Conservation (phyloP, 2,329 filamentous ascomycete genomes). For the Daldinia sp. region DNA sequence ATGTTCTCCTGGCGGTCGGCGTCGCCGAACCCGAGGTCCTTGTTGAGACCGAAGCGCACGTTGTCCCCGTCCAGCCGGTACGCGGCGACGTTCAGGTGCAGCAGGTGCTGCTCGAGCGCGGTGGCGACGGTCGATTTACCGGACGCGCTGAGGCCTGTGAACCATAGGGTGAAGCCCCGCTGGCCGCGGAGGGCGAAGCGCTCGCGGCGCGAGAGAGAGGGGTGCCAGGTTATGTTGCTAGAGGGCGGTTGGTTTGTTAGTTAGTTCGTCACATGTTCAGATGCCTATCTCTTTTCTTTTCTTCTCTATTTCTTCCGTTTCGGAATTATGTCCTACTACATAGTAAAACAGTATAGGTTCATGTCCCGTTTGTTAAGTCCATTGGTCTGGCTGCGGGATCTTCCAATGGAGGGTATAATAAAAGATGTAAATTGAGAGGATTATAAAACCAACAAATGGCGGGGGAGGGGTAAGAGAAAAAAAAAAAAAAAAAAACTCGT, state of each 20-base stretch:
- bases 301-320: background rate
- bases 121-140: conserved; percentile 98
- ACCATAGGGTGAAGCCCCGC: conserved; percentile 94
- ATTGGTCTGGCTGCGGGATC: background rate
- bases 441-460: conserved; percentile 36
- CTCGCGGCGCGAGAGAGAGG: conserved; percentile 81
- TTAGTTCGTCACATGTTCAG: background rate
- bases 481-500: conserved; percentile 22
- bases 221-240: conserved; percentile 93
- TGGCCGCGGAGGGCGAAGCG: conserved; percentile 82
- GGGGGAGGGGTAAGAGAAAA: conserved; percentile 47
- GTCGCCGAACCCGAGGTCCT: conserved; percentile 94
- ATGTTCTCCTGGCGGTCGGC: conserved; percentile 98
- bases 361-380: background rate
- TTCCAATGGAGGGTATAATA: background rate
- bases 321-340: too few species aligned
- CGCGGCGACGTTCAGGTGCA: conserved; percentile 83
- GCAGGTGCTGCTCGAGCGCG: conserved; percentile 94
- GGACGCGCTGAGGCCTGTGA: conserved; percentile 94
- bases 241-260: conserved; percentile 6
- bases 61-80: conserved; percentile 99
- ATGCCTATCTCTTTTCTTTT: background rate
- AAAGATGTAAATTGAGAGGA: background rate
- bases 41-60: conserved; percentile 97
- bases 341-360: too few species aligned